Percentiles rank a stretch among this genome's conserved stretches.
These are phyloP conservation scores for Polygonum maritimum DNA, from an alignment of 148 eudicot species.

Conservation along the genomic window DNA sequence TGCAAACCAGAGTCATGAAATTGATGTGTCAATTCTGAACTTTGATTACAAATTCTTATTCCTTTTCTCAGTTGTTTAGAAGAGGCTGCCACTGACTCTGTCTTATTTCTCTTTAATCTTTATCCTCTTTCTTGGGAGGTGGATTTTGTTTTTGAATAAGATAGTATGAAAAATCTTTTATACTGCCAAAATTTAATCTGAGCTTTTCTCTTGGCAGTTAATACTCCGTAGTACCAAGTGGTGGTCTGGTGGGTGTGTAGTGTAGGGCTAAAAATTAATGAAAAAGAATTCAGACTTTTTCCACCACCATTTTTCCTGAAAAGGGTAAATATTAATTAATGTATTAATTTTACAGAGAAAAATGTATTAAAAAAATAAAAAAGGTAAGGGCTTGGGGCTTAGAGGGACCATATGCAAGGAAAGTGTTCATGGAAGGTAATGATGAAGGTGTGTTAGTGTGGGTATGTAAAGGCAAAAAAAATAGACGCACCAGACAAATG, in stretches of 20 bases:
- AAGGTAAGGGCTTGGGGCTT: not conserved
- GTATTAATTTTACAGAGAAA: not conserved
- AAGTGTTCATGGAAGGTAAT: constrained; percentile 2
- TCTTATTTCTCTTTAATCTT: not conserved
- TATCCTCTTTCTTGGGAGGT: not conserved
- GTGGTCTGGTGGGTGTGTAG: not conserved
- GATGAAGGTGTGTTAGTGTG: constrained; percentile 11
- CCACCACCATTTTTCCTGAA: not conserved
- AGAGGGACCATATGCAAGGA: constrained; percentile 5
- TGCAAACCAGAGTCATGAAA: constrained; percentile 4
- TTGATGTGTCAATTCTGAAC: not conserved
- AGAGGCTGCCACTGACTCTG: not conserved
- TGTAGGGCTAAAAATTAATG: not conserved
- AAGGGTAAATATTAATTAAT: not conserved
- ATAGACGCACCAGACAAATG: constrained; percentile 4
- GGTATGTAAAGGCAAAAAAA: not conserved
- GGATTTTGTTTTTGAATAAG: not conserved
- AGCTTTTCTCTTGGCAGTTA: constrained; percentile 9
- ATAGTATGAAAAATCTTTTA: not conserved
- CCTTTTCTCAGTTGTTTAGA: not conserved
- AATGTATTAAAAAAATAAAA: not conserved
- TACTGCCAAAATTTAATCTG: not conserved
- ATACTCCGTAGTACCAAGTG: not conserved
- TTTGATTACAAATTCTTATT: constrained; percentile 5
- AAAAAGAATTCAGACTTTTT: constrained; percentile 2